A percentile compares a stretch with the other conserved stretches of the same genome.
These are phyloP conservation scores for Ulota crispa DNA, from an alignment of 225 moss, liverwort and hornwort genomes.

Conservation along the genomic window DNA sequence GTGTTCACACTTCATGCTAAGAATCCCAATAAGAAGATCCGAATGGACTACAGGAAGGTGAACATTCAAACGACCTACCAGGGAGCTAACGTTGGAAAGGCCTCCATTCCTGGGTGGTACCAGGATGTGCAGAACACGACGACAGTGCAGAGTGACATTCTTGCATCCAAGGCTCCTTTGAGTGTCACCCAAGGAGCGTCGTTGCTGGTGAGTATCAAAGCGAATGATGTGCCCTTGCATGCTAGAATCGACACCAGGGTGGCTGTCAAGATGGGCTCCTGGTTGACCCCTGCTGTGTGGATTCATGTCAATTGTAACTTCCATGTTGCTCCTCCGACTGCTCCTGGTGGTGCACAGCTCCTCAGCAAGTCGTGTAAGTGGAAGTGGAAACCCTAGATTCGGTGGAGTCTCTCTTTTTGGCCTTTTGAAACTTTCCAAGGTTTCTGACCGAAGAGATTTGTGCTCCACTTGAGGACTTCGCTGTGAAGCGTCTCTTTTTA, in stretches of 20 bases:
- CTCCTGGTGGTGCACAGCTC: slow-evolving; percentile 46
- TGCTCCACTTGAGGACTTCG: too few relatives aligned
- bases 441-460: background rate
- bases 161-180: slow-evolving; percentile 29
- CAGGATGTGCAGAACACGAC: slow-evolving; percentile 48
- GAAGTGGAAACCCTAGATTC: slow-evolving; percentile 44
- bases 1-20: slow-evolving; percentile 38
- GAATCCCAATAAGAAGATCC: slow-evolving; percentile 51
- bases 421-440: background rate
- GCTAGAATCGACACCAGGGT: slow-evolving; percentile 39
- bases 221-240: slow-evolving; percentile 37
- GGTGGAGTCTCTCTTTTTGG: background rate
- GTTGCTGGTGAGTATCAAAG: slow-evolving; percentile 32
- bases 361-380: slow-evolving; percentile 52
- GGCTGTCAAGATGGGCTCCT: slow-evolving; percentile 43
- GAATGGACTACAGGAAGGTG: slow-evolving; percentile 47
- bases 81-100: slow-evolving; percentile 36
- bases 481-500: too few relatives aligned
- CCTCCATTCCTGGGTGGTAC: slow-evolving; percentile 31
- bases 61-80: slow-evolving; percentile 30
- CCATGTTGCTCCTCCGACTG: slow-evolving; percentile 48
- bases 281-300: slow-evolving; percentile 51
- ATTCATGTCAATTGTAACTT: slow-evolving; percentile 44
- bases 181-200: slow-evolving; percentile 29
- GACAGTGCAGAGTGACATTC: slow-evolving; percentile 24